Percentiles rank a stretch among this genome's conserved stretches.
Conservation (phyloP, 495 filamentous ascomycete genomes). For the Choiromyces venosus region DNA sequence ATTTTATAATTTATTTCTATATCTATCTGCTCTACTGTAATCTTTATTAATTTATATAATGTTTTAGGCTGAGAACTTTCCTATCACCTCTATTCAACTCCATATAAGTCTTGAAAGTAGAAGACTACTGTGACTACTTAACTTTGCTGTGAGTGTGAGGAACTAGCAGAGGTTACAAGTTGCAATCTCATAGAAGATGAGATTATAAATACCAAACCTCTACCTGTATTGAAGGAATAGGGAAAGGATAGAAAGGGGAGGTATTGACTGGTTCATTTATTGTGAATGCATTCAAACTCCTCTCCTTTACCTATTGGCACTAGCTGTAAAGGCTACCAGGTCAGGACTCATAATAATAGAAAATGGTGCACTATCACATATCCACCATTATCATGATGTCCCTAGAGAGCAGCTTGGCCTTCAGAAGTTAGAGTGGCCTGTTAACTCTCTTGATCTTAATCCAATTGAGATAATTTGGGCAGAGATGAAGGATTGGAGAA, state of each 20-base stretch:
- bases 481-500: conserved; percentile 10
- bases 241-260: neutral
- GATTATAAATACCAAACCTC: neutral
- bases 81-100: conserved; percentile 1
- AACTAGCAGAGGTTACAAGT: neutral
- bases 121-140: neutral
- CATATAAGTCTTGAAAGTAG: neutral
- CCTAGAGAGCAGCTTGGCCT: neutral
- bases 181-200: neutral
- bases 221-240: neutral
- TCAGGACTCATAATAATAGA: conserved; percentile 9
- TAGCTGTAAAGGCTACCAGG: neutral
- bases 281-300: conserved; percentile 1
- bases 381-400: neutral
- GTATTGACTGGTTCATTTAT: conserved; percentile 14
- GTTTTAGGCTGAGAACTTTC: neutral
- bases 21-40: too few relatives aligned
- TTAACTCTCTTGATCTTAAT: conserved; percentile 3
- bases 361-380: neutral
- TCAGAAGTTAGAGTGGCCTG: conserved; percentile 1
- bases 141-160: neutral
- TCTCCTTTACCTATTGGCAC: neutral
- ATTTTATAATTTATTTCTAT: too few relatives aligned
- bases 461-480: conserved; percentile 7
- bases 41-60: too few relatives aligned